Base-by-base conservation (phyloP, 2,329 filamentous ascomycete genomes). In the Ophiobolus disseminans region DNA sequence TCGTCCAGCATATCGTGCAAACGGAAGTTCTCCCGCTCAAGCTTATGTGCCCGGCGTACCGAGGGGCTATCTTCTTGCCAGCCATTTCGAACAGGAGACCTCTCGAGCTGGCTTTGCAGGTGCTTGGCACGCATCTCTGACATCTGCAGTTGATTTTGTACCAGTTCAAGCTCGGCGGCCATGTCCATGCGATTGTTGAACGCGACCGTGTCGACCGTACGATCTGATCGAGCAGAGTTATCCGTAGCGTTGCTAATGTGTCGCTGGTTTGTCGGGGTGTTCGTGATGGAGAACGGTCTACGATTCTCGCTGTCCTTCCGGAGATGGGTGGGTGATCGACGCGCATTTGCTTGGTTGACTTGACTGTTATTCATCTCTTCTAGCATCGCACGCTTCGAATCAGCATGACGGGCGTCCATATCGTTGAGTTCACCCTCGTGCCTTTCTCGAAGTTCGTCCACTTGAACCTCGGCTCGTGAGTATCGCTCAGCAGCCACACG, bases 111-210 rank as follows among this genome's bases (percentile, higher is more conserved):
- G 66, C 85, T 91, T 68, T 96, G 90, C 5, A 97, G 83, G 65
- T 97, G 92, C 25, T 89, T 86, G 73, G 96, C 97, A 63, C 95
- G 90, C 90, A 97, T 96, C 73, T 97, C 89, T 4, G 89, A 87
- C 70, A 97, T 85, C 68, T 97, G 93, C 41, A 97, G 82, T 70
- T 96, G 91, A 69, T 95, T 97, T 70, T 97, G 93, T 20, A 96
- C 81, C 72, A 96, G 87, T 70, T 97, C 93, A 10, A 97, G 80
- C 65, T 97, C 92, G 3, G 90, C 84, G 65, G 92, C 94, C 50
- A 96, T 79, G 68, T 97, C 93, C 86, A 95, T 93, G 30, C 88
- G 87, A 66, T 88, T 91, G 75, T 94, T 93, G 75, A 90, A 90
- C 58, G 86, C 87, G 32, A 91, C 78, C 13, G 91, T 89, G 70